Evolutionary conservation across 176 grass and related monocot genomes (phyloP).

Genomic region (Avena insularis): DNA sequence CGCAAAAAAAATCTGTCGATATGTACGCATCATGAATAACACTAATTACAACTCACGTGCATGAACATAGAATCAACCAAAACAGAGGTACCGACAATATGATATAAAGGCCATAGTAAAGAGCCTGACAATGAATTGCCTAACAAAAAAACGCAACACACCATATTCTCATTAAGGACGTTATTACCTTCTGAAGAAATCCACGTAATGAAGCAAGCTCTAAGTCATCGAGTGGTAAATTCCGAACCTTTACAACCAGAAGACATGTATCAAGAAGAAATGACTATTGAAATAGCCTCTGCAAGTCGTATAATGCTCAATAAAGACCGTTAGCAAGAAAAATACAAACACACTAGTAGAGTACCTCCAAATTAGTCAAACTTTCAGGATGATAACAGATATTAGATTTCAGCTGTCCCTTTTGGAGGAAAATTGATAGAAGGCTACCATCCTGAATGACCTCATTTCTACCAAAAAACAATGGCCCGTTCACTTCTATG

Average conservation of each 20-base stretch:
- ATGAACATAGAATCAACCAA: conserved; percentile 39
- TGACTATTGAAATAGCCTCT: conserved; percentile 24
- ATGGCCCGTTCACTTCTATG: conserved; percentile 80
- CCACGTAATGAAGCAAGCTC: conserved; percentile 96
- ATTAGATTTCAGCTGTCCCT: conserved; percentile 95
- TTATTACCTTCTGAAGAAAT: conserved; percentile 89
- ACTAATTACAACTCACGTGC: conserved; percentile 30
- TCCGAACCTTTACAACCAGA: conserved; percentile 75
- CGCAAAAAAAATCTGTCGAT: not conserved
- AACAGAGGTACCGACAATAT: conserved; percentile 9
- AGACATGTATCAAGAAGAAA: conserved; percentile 46
- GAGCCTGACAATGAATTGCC: conserved; percentile 26
- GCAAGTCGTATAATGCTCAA: conserved; percentile 29
- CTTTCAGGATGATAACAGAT: conserved; percentile 84
- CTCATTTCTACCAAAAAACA: conserved; percentile 69
- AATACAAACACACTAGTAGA: conserved; percentile 39
- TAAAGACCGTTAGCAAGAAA: conserved; percentile 42
- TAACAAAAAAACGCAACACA: not conserved
- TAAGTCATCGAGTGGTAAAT: conserved; percentile 96
- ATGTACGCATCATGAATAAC: conserved; percentile 26
- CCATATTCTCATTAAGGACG: conserved; percentile 22
- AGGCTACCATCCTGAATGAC: conserved; percentile 62
- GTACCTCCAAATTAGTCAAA: conserved; percentile 93
- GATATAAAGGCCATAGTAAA: conserved; percentile 14
- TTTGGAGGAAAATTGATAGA: conserved; percentile 90